Conservation (phyloP, 2,329 filamentous ascomycete species). For the Botryotinia globosa region DNA sequence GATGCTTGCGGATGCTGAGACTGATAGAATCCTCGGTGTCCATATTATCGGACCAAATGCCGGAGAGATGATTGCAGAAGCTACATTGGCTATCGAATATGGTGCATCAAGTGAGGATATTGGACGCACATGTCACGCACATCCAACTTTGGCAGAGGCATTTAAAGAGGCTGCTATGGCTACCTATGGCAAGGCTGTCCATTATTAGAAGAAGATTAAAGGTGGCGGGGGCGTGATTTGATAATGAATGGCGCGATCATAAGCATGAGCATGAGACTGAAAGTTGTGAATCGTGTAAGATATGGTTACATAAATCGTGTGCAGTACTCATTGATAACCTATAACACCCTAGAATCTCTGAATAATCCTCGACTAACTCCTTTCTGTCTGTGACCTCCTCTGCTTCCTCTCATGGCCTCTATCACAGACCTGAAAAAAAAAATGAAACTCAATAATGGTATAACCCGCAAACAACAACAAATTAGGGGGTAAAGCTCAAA, state of each 20-base stretch:
- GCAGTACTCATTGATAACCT: conserved; percentile 23
- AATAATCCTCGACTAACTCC: not conserved
- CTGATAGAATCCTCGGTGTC: conserved; percentile 88
- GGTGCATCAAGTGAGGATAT: conserved; percentile 94
- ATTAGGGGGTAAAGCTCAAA: not conserved
- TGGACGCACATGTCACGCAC: conserved; percentile 90
- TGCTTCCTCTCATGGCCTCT: not conserved
- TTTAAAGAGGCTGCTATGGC: conserved; percentile 99
- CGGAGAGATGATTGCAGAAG: conserved; percentile 99
- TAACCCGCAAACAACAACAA: not conserved
- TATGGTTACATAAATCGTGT: conserved; percentile 32
- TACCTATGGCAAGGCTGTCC: conserved; percentile 91
- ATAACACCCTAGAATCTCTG: conserved; percentile 9
- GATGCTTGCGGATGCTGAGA: conserved; percentile 94
- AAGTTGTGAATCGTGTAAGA: conserved; percentile 35
- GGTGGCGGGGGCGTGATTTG: conserved; percentile 5
- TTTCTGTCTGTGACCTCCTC: not conserved
- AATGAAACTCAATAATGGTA: not conserved
- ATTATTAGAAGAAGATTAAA: conserved; percentile 63
- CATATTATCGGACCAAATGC: conserved; percentile 97
- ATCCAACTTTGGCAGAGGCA: conserved; percentile 82
- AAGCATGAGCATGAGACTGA: conserved; percentile 16
- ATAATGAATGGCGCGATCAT: conserved; percentile 13
- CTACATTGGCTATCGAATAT: conserved; percentile 91
- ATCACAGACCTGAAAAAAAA: not conserved